Evolutionary conservation across 2,329 filamentous ascomycete genomes (phyloP).

Genomic region (Lecanosticta acicola): DNA sequence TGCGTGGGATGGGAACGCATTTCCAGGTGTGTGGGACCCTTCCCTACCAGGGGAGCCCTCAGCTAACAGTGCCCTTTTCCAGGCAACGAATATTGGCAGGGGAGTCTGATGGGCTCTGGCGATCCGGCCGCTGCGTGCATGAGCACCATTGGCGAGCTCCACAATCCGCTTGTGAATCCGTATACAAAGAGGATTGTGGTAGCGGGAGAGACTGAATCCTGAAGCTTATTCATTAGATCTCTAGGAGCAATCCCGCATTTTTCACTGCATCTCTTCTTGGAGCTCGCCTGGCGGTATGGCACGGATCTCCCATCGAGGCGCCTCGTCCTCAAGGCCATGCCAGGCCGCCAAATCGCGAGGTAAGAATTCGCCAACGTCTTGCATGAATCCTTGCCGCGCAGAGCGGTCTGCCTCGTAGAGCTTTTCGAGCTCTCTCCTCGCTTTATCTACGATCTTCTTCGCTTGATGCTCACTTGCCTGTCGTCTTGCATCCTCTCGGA

Average conservation of each 20-base stretch:
- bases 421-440: constrained; percentile 68
- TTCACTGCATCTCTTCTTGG: neutral
- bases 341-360: constrained; percentile 44
- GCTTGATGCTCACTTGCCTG: constrained; percentile 68
- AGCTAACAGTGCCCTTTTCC: too few relatives aligned
- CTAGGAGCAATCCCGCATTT: neutral
- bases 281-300: constrained; percentile 7
- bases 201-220: neutral
- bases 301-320: constrained; percentile 23
- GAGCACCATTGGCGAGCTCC: constrained; percentile 31
- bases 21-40: too few relatives aligned
- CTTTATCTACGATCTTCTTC: constrained; percentile 67
- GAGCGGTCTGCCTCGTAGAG: constrained; percentile 62
- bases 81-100: constrained; percentile 33
- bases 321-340: constrained; percentile 23
- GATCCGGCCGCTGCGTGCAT: constrained; percentile 34
- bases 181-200: constrained; percentile 14
- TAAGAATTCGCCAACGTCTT: constrained; percentile 78
- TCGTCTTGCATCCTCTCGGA: constrained; percentile 76
- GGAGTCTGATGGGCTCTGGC: constrained; percentile 23
- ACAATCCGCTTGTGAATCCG: constrained; percentile 31
- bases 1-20: constrained; percentile 34
- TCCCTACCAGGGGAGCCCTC: too few relatives aligned
- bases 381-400: constrained; percentile 70
- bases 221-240: neutral